Evolutionary conservation across 495 filamentous ascomycete genomes (phyloP).

Genomic region (Neurospora cerealis): DNA sequence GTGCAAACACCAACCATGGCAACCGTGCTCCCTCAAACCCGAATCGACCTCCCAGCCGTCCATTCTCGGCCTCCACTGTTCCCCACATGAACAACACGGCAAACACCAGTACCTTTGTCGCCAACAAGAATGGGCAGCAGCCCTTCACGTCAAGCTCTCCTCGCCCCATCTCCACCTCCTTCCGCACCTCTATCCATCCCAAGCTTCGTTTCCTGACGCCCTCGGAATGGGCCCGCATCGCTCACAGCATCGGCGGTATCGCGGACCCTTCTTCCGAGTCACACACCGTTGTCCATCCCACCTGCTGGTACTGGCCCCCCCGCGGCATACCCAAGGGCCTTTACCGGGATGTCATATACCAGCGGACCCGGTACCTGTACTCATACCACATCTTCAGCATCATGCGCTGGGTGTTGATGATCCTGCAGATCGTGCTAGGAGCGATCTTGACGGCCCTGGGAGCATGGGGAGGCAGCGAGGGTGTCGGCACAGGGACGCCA

Average conservation of each 20-base stretch:
- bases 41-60: not conserved
- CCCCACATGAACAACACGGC: not conserved
- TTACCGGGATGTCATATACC: conserved; percentile 31
- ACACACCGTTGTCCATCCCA: conserved; percentile 31
- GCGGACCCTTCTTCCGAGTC: conserved; percentile 25
- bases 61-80: not conserved
- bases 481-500: conserved; percentile 15
- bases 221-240: conserved; percentile 34
- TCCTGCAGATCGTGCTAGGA: conserved; percentile 33
- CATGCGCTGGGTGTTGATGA: conserved; percentile 32
- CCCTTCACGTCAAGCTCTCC: not conserved
- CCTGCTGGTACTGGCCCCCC: conserved; percentile 33
- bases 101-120: not conserved
- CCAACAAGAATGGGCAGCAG: not conserved
- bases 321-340: conserved; percentile 34
- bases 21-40: not conserved
- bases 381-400: conserved; percentile 23
- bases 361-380: conserved; percentile 30
- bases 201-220: conserved; percentile 26
- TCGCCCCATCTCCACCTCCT: not conserved
- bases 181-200: not conserved
- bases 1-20: not conserved
- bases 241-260: conserved; percentile 36
- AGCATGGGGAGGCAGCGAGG: conserved; percentile 15
- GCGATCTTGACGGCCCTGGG: conserved; percentile 37